Evolutionary conservation across 352 stramenopile species (phyloP).

Genomic region (Halophytophthora polymorphica): DNA sequence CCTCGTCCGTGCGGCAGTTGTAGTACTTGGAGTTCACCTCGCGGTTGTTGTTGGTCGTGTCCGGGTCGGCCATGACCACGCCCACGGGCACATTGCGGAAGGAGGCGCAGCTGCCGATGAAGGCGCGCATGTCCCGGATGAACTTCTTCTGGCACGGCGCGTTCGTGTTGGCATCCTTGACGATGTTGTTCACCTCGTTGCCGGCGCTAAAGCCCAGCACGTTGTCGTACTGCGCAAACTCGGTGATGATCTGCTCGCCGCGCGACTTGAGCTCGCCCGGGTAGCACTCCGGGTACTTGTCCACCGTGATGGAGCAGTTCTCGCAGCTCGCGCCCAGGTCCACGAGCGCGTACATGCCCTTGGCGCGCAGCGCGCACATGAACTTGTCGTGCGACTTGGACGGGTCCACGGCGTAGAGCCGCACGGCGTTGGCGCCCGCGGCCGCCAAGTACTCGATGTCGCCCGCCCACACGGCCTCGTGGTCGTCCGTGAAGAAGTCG

Average conservation of each 20-base stretch:
- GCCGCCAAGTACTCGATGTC: slow-evolving; percentile 65
- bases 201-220: slow-evolving; percentile 72
- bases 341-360: slow-evolving; percentile 80
- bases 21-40: slow-evolving; percentile 81
- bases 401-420: slow-evolving; percentile 83
- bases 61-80: slow-evolving; percentile 60
- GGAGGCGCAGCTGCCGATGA: slow-evolving; percentile 42
- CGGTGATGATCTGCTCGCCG: slow-evolving; percentile 70
- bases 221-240: slow-evolving; percentile 87
- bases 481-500: slow-evolving; percentile 84
- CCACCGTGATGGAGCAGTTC: slow-evolving; percentile 53
- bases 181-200: slow-evolving; percentile 83
- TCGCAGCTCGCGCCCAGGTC: slow-evolving; percentile 60
- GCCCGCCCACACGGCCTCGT: slow-evolving; percentile 57
- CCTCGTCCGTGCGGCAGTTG: slow-evolving; percentile 72
- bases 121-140: slow-evolving; percentile 78
- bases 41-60: slow-evolving; percentile 47
- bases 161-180: slow-evolving; percentile 40
- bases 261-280: slow-evolving; percentile 52
- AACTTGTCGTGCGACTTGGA: slow-evolving; percentile 82
- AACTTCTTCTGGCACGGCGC: slow-evolving; percentile 90
- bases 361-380: slow-evolving; percentile 76
- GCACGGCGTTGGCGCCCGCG: slow-evolving; percentile 71
- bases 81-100: slow-evolving; percentile 75
- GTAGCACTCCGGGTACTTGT: slow-evolving; percentile 60